phyloP scores from a whole-genome alignment of 805 yeast genomes.

The Kazachstania martiniae region DNA sequence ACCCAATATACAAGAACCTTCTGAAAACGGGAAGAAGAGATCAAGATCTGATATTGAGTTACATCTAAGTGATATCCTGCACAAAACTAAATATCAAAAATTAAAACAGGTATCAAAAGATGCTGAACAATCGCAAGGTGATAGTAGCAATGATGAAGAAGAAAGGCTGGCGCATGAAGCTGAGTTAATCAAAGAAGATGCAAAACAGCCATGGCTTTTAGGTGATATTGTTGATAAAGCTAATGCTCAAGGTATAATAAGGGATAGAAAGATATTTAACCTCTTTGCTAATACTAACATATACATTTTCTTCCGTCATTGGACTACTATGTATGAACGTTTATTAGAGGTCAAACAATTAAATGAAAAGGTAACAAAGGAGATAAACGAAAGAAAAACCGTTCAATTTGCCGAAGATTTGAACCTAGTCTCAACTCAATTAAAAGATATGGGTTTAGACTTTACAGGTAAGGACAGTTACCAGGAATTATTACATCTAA shows the following conservation, averaged over 20 bases:
- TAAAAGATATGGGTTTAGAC: conserved; percentile 69
- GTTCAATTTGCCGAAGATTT: conserved; percentile 81
- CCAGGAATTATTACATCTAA: conserved; percentile 61
- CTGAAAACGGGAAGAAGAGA: conserved; percentile 25
- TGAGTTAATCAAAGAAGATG: conserved; percentile 20
- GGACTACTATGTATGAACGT: conserved; percentile 73
- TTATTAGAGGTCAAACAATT: conserved; percentile 64
- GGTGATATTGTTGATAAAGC: conserved; percentile 26
- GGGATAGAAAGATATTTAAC: conserved; percentile 49
- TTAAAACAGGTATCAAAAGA: conserved; percentile 11
- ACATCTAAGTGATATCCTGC: conserved; percentile 16
- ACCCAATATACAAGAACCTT: conserved; percentile 8
- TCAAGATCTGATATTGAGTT: conserved; percentile 14
- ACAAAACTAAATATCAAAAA: conserved; percentile 32
- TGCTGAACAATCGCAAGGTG: conserved; percentile 4
- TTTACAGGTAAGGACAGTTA: conserved; percentile 65
- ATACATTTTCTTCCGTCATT: conserved; percentile 79
- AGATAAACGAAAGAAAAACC: conserved; percentile 49
- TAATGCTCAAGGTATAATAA: conserved; percentile 21
- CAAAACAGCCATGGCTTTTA: conserved; percentile 26
- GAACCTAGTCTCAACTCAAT: conserved; percentile 67
- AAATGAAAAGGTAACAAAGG: conserved; percentile 61
- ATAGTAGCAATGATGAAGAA: conserved; percentile 14
- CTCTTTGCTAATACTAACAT: conserved; percentile 81
- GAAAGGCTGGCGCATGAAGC: conserved; percentile 25